Conservation (phyloP, 805 yeast genomes). For the Tetrapisispora nanseiensis region DNA sequence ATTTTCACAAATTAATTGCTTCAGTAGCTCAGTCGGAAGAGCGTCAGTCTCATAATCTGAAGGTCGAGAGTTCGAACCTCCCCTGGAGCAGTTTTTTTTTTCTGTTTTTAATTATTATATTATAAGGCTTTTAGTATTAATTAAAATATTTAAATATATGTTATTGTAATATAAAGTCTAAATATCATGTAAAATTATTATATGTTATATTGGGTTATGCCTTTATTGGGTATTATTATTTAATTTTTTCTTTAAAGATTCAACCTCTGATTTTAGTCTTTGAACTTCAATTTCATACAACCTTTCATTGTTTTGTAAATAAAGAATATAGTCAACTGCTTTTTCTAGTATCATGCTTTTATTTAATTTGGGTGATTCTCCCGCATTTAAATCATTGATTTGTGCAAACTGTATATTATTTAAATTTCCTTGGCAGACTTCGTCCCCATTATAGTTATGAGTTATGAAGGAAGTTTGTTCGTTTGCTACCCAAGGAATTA, state of each 20-base stretch:
- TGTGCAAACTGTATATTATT: constrained; percentile 2
- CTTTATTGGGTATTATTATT: not conserved
- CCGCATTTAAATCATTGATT: not conserved
- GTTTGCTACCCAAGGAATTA: constrained; percentile 57
- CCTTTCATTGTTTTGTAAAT: constrained; percentile 42
- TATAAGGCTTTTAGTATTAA: not conserved
- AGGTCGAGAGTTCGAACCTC: constrained; percentile 14
- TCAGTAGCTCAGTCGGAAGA: constrained; percentile 13
- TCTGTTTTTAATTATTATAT: too few species aligned
- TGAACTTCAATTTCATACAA: constrained; percentile 25
- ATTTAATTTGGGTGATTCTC: constrained; percentile 36
- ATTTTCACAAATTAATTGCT: constrained; percentile 4
- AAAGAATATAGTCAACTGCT: constrained; percentile 52
- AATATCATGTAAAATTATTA: not conserved
- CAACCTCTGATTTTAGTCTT: constrained; percentile 28
- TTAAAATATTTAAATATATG: too few species aligned
- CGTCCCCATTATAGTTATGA: constrained; percentile 25
- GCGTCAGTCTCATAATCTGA: constrained; percentile 13
- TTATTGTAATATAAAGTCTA: not conserved
- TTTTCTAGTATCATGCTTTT: constrained; percentile 60
- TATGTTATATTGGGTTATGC: not conserved
- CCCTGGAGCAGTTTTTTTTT: constrained; percentile 9
- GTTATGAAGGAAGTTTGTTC: constrained; percentile 47
- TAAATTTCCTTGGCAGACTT: constrained; percentile 7
- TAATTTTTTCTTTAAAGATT: constrained; percentile 10